Percentiles rank a stretch among this genome's conserved stretches.
phyloP scores from a whole-genome alignment of 2,329 filamentous ascomycete species.

The Beauveria bassiana region DNA sequence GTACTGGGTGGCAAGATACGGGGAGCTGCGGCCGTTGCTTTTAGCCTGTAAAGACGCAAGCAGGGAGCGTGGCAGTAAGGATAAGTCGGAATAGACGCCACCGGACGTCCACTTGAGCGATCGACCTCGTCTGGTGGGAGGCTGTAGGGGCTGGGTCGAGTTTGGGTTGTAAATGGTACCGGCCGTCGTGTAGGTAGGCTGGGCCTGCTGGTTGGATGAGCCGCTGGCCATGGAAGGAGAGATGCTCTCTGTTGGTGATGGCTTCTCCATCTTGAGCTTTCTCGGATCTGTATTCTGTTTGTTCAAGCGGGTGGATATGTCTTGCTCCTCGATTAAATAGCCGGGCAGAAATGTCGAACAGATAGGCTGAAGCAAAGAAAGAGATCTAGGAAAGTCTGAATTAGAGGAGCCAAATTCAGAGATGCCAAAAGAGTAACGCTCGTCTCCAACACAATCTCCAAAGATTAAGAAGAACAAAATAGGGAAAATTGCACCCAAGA shows the following conservation, averaged over 20 bases:
- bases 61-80: slow-evolving; percentile 29
- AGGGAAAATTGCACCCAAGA: neutral
- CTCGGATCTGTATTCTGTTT: neutral
- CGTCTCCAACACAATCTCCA: slow-evolving; percentile 6
- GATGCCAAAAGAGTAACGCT: slow-evolving; percentile 1
- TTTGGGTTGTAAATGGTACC: slow-evolving; percentile 48
- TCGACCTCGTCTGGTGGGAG: slow-evolving; percentile 43
- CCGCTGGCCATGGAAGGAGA: slow-evolving; percentile 18
- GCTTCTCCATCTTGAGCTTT: slow-evolving; percentile 24
- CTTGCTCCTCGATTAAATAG: slow-evolving; percentile 6
- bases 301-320: slow-evolving; percentile 3
- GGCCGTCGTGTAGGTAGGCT: slow-evolving; percentile 46
- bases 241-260: slow-evolving; percentile 20
- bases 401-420: neutral
- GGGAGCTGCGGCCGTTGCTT: slow-evolving; percentile 17
- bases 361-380: neutral
- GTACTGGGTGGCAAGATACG: slow-evolving; percentile 30
- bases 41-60: slow-evolving; percentile 29
- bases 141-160: slow-evolving; percentile 37
- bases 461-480: neutral
- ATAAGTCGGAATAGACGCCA: slow-evolving; percentile 23
- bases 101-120: slow-evolving; percentile 32
- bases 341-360: slow-evolving; percentile 6
- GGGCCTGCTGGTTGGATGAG: slow-evolving; percentile 19
- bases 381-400: slow-evolving; percentile 7